phyloP scores from a whole-genome alignment of 2,329 filamentous ascomycete genomes.

The Xylariaceae sp. region DNA sequence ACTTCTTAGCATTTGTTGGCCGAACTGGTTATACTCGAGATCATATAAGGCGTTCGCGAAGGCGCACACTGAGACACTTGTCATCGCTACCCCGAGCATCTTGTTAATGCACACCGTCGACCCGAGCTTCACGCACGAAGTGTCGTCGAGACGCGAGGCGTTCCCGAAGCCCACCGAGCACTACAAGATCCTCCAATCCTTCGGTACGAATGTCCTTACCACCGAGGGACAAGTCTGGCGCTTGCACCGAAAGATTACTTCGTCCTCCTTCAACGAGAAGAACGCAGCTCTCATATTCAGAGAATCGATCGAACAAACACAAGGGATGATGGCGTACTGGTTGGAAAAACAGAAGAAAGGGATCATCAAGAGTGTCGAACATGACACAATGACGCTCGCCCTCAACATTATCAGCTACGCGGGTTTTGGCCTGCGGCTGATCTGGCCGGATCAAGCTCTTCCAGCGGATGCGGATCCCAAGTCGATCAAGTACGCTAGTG shows the following conservation, averaged over 20 bases:
- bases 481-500: conserved; percentile 43
- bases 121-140: conserved; percentile 61
- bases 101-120: conserved; percentile 56
- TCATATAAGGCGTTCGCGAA: conserved; percentile 55
- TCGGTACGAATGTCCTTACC: conserved; percentile 67
- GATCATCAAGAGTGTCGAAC: conserved; percentile 54
- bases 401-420: conserved; percentile 60
- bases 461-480: conserved; percentile 40
- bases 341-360: conserved; percentile 34
- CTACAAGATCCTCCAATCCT: conserved; percentile 59
- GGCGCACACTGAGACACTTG: conserved; percentile 59
- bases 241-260: conserved; percentile 67
- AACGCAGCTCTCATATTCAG: conserved; percentile 66
- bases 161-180: conserved; percentile 66
- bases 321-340: conserved; percentile 59
- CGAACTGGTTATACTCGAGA: conserved; percentile 55
- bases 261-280: conserved; percentile 71
- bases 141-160: conserved; percentile 61
- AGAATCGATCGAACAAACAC: conserved; percentile 60
- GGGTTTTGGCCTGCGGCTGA: conserved; percentile 63
- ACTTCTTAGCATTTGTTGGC: conserved; percentile 36
- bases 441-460: conserved; percentile 59
- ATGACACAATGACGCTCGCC: conserved; percentile 62
- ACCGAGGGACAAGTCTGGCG: conserved; percentile 68
- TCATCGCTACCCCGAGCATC: conserved; percentile 55